Evolutionary conservation across 371 early-diverging fungal genomes (phyloP), one percentile per base, ranked within the genome.

Genomic region (Haplosporangium sp.): DNA sequence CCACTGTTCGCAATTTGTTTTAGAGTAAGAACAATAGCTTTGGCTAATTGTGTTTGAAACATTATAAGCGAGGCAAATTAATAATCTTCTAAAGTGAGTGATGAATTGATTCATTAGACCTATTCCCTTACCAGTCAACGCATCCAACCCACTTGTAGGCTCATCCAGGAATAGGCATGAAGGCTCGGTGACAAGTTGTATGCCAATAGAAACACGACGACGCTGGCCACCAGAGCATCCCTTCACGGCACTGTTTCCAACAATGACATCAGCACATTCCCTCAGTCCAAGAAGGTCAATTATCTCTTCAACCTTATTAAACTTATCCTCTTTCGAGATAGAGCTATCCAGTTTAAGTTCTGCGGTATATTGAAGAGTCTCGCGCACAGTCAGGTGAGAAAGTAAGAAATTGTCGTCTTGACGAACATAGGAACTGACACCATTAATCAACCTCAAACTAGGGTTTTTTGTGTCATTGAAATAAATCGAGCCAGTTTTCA

Each of bases 171-270:
- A 76, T 40, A 85, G 27, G 20, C 92, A 89, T 17, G 70, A 76
- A 7, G 93, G 91, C 63, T 87, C 84, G 8, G 92, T 90, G 39
- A 93, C 84, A 2, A 92, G 81, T 34, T 92, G 91, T 50, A 92
- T 90, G 27, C 91, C 92, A 53, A 94, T 92, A 1, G 88, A 87
- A 42, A 93, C 76, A 57, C 93, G 84, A 47, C 94, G 88, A 70
- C 90, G 92, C 73, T 93, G 88, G 39, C 90, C 82, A 37, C 86
- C 85, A 6, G 81, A 81, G 59, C 67, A 67, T 20, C 81, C 81
- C 10, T 74, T 81, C 19, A 71, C 72, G 11, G 65, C 57, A 8
- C 68, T 5, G 35, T 59, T 74, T 0, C 81, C 81, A 17, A 81
- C 64, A 47, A 81, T 68, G 40, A 81, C 75, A 58, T 81, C 72